A percentile compares a stretch with the other conserved stretches of the same genome.
phyloP scores from a whole-genome alignment of 1,139 yeast genomes.

The Hansenula sp. region DNA sequence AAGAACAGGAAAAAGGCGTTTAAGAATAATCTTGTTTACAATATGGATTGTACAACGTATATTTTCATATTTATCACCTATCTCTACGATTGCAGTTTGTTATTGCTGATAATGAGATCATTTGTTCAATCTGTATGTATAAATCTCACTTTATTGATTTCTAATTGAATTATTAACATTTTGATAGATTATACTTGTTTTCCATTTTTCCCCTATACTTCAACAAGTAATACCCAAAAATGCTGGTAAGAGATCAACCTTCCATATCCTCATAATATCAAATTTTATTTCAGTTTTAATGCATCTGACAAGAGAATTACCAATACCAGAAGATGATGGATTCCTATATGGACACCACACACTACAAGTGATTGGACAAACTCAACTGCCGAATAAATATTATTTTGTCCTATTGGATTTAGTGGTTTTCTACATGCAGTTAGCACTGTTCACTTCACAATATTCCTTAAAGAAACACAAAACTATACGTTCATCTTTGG shows the following conservation, averaged over 20 bases:
- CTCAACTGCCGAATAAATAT: slow-evolving; percentile 11
- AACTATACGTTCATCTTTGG: neutral
- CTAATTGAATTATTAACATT: neutral
- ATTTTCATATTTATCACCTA: slow-evolving; percentile 11
- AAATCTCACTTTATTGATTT: neutral
- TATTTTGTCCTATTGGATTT: slow-evolving; percentile 13
- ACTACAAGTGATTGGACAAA: slow-evolving; percentile 20
- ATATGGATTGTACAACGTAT: slow-evolving; percentile 8
- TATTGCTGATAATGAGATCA: slow-evolving; percentile 12
- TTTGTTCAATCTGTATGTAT: slow-evolving; percentile 12
- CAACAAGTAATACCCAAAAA: slow-evolving; percentile 9
- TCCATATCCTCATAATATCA: slow-evolving; percentile 8
- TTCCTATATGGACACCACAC: slow-evolving; percentile 22
- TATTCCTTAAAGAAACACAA: slow-evolving; percentile 6
- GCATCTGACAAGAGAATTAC: slow-evolving; percentile 14
- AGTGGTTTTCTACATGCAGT: slow-evolving; percentile 14
- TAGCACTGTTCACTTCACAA: slow-evolving; percentile 11
- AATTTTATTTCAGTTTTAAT: slow-evolving; percentile 6
- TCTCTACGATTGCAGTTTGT: slow-evolving; percentile 22
- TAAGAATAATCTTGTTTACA: slow-evolving; percentile 9
- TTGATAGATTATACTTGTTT: slow-evolving; percentile 4
- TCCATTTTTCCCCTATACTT: slow-evolving; percentile 5
- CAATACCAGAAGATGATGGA: slow-evolving; percentile 18
- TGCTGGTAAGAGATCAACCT: slow-evolving; percentile 8
- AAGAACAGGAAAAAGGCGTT: slow-evolving; percentile 11